These are phyloP conservation scores for Calophaca sinica DNA, from an alignment of 306 rosid species.

Conservation along the genomic window DNA sequence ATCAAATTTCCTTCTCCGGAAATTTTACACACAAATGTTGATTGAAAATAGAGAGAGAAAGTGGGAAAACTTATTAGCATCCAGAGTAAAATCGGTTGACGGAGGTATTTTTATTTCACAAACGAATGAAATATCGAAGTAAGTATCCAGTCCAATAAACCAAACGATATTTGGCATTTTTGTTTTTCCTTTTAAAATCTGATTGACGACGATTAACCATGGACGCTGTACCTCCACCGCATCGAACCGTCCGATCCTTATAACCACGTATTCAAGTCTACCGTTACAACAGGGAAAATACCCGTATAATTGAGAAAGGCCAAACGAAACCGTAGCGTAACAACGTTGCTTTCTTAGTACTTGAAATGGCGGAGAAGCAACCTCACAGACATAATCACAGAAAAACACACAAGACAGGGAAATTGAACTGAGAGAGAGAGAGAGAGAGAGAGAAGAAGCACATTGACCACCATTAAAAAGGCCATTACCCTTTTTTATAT, in stretches of 20 bases:
- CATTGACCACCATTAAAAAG: constrained; percentile 64
- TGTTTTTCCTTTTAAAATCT: neutral
- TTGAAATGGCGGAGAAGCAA: constrained; percentile 59
- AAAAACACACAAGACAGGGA: constrained; percentile 33
- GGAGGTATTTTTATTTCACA: no score
- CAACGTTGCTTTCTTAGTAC: constrained; percentile 65
- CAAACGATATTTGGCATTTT: no score
- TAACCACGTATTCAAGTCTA: constrained; percentile 8
- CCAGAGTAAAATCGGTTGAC: no score
- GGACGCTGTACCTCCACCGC: neutral
- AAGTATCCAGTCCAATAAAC: no score
- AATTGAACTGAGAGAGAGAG: constrained; percentile 28
- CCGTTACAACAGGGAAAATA: constrained; percentile 35
- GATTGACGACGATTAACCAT: neutral
- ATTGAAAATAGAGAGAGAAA: no score
- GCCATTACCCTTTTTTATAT: constrained; percentile 10
- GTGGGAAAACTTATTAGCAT: no score
- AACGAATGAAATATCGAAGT: no score
- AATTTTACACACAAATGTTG: no score
- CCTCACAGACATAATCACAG: no score
- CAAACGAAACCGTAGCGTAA: neutral
- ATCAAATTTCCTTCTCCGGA: no score
- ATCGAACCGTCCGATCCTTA: neutral
- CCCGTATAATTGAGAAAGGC: constrained; percentile 28
- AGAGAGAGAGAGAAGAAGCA: neutral